These are phyloP conservation scores for Phytophthora colocasiae DNA, from an alignment of 352 stramenopile genomes.

Conservation along the genomic window DNA sequence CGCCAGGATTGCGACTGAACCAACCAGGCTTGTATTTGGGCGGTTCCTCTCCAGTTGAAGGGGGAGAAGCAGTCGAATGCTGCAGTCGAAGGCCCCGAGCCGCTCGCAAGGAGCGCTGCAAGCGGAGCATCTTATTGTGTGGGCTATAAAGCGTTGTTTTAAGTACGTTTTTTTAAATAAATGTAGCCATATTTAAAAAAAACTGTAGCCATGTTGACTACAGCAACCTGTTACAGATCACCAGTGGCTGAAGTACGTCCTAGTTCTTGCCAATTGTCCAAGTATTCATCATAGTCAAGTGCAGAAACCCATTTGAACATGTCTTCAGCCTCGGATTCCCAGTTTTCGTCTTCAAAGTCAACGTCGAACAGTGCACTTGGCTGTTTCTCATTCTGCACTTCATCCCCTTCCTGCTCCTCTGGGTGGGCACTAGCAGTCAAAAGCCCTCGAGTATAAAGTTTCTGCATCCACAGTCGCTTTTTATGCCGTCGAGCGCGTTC, in stretches of 20 bases:
- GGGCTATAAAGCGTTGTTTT: neutral
- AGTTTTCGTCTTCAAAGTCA: slow-evolving; percentile 73
- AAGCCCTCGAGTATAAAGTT: slow-evolving; percentile 73
- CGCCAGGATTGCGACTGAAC: slow-evolving; percentile 87
- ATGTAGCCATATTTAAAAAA: slow-evolving; percentile 5
- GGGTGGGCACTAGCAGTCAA: slow-evolving; percentile 34
- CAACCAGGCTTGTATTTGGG: slow-evolving; percentile 86
- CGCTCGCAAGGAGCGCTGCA: slow-evolving; percentile 25
- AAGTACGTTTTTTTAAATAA: neutral
- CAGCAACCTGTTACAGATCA: neutral
- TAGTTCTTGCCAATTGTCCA: slow-evolving; percentile 67
- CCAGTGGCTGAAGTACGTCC: slow-evolving; percentile 65
- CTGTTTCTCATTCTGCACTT: slow-evolving; percentile 12
- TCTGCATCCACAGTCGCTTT: slow-evolving; percentile 86
- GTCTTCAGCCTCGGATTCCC: slow-evolving; percentile 69
- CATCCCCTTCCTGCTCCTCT: slow-evolving; percentile 16
- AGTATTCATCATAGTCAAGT: slow-evolving; percentile 82
- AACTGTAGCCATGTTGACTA: slow-evolving; percentile 8
- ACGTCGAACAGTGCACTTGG: slow-evolving; percentile 56
- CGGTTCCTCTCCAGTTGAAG: slow-evolving; percentile 44
- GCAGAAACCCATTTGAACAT: slow-evolving; percentile 75
- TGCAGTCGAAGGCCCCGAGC: slow-evolving; percentile 22
- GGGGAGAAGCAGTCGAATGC: slow-evolving; percentile 17
- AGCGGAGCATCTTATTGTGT: slow-evolving; percentile 24
- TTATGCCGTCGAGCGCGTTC: slow-evolving; percentile 59